Evolutionary conservation across 2,329 filamentous ascomycete species (phyloP).

Genomic region (Metarhizium sp.): DNA sequence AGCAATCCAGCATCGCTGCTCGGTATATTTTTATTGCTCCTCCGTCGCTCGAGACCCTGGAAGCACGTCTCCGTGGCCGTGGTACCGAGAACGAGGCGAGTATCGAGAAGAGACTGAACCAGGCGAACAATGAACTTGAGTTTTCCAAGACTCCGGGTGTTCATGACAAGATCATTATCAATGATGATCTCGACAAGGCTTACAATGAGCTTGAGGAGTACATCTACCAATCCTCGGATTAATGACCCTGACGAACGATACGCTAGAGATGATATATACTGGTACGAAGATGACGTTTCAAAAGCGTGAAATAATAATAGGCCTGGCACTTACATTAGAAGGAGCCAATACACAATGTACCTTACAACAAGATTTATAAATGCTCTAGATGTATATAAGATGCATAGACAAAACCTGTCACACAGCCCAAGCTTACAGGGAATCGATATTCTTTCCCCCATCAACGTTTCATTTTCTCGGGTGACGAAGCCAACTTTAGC

Average conservation of each 20-base stretch:
- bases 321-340: not conserved
- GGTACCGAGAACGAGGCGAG: constrained; percentile 71
- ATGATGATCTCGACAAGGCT: constrained; percentile 37
- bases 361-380: not conserved
- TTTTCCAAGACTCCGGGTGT: constrained; percentile 57
- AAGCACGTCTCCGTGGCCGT: constrained; percentile 62
- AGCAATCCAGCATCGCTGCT: constrained; percentile 62
- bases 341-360: no score
- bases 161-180: constrained; percentile 29
- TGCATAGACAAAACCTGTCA: not conserved
- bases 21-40: constrained; percentile 81
- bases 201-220: constrained; percentile 45
- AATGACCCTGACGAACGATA: constrained; percentile 4
- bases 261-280: not conserved
- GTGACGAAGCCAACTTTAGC: constrained; percentile 20
- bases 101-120: constrained; percentile 57
- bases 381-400: not conserved
- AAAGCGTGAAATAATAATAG: not conserved
- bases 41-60: constrained; percentile 64
- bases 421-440: constrained; percentile 1
- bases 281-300: not conserved
- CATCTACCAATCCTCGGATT: constrained; percentile 27
- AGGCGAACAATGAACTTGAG: constrained; percentile 66
- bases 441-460: not conserved
- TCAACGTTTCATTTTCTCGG: constrained; percentile 6